phyloP scores from a whole-genome alignment of 306 rosid species.

The Cucurbita moschata region DNA sequence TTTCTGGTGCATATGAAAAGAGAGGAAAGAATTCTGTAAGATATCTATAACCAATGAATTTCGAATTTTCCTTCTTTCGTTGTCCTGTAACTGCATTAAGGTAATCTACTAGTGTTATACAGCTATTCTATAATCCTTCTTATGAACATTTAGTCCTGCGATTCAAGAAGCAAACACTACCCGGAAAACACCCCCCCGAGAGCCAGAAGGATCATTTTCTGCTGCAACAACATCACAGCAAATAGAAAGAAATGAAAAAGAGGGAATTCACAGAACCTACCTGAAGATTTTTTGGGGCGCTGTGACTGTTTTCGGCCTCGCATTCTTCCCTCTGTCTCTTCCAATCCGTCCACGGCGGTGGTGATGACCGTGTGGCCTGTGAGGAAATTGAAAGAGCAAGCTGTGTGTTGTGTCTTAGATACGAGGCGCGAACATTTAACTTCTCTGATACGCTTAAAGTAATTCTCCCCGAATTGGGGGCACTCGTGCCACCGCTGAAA shows the following conservation, averaged over 20 bases:
- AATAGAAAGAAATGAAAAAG: neutral
- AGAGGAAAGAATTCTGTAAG: neutral
- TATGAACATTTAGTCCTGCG: neutral
- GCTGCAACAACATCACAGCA: neutral
- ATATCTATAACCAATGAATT: neutral
- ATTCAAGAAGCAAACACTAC: neutral
- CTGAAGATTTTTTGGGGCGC: slow-evolving; percentile 13
- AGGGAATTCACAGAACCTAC: slow-evolving; percentile 1
- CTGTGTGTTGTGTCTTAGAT: neutral
- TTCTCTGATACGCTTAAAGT: neutral
- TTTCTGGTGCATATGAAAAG: neutral
- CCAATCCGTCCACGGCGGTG: neutral
- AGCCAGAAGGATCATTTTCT: neutral
- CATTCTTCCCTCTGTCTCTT: neutral
- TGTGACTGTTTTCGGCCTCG: slow-evolving; percentile 10
- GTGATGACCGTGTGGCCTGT: neutral
- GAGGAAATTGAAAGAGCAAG: neutral
- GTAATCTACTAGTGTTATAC: neutral
- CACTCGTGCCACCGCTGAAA: neutral
- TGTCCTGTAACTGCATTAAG: neutral
- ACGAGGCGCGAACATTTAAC: neutral
- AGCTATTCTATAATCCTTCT: neutral
- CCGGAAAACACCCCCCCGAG: neutral
- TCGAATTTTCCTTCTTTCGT: neutral
- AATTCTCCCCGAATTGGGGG: neutral